Evolutionary conservation across 495 filamentous ascomycete species (phyloP), one percentile per base, ranked within the genome.

Genomic region (Thermothielavioides terrestris): DNA sequence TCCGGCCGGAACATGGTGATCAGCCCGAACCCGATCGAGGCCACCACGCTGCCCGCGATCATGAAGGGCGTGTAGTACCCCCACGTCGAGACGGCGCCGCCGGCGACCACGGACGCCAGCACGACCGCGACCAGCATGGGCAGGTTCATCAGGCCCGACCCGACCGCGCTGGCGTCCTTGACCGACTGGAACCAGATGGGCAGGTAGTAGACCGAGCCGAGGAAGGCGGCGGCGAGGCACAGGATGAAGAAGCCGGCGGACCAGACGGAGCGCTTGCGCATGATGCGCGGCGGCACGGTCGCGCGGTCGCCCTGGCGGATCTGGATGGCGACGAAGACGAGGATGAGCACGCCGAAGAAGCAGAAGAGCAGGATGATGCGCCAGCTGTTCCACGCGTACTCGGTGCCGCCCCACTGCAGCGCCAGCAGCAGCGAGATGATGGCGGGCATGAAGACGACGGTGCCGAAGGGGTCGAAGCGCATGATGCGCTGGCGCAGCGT

Each of bases 161-260:
- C 68, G 11, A 80, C 77, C 11, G 89, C 84, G 0, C 71, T 70
- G 1, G 77, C 78, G 41, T 75, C 78, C 61, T 89, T 83, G 63
- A 95, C 81, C 6, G 86, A 79, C 59, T 95, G 89, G 73, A 95
- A 94, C 84, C 85, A 95, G 55, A 91, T 84, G 0, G 89, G 88
- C 17, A 94, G 66, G 71, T 84, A 84, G 63, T 82, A 88, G 17
- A 82, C 64, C 2, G 80, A 64, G n/a, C 84, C 66, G 46, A 91
- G 78, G 66, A 88, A 86, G 0, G 75, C 64, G n/a, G 74, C 77
- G 21, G 80, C 82, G 8, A 84, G 50, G 53, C 67, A 71, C 56
- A 81, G 72, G 20, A 66, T 55, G 61, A 78, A 86, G 50, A 76
- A 67, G 1, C 71, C 62, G 4, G 72, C 63, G 3, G 71, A 70